A percentile compares a stretch with the other conserved stretches of the same genome.
These are phyloP conservation scores for Alternaria sp. DNA, from an alignment of 2,329 filamentous ascomycete species.

Conservation along the genomic window DNA sequence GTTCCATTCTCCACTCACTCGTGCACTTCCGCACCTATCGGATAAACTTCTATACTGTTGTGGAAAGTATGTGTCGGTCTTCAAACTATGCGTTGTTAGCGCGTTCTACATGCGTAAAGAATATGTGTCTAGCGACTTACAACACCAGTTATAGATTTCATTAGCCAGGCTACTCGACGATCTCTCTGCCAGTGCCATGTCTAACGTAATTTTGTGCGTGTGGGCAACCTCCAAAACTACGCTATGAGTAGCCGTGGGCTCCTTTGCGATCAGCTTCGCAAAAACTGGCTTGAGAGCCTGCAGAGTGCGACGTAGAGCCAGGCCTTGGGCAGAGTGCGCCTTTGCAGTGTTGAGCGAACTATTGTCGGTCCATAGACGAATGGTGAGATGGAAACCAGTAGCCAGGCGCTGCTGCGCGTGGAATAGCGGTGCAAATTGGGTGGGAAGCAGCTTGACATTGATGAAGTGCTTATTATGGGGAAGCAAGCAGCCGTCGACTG, in stretches of 20 bases:
- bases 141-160: neutral
- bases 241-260: neutral
- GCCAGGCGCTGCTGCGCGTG: neutral
- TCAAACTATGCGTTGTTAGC: neutral
- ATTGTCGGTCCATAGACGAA: neutral
- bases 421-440: neutral
- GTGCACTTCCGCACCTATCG: neutral
- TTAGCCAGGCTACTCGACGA: neutral
- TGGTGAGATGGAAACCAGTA: neutral
- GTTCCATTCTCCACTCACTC: neutral
- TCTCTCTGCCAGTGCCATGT: neutral
- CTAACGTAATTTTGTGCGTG: neutral
- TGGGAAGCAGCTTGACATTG: neutral
- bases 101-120: neutral
- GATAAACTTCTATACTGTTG: neutral
- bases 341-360: neutral
- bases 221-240: neutral
- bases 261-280: neutral
- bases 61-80: neutral
- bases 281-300: neutral
- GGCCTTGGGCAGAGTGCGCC: neutral
- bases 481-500: neutral
- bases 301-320: neutral
- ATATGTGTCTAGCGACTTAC: neutral
- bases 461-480: neutral